Base-by-base conservation (phyloP, 2,329 filamentous ascomycete species). In the Calonectria leucothoes region DNA sequence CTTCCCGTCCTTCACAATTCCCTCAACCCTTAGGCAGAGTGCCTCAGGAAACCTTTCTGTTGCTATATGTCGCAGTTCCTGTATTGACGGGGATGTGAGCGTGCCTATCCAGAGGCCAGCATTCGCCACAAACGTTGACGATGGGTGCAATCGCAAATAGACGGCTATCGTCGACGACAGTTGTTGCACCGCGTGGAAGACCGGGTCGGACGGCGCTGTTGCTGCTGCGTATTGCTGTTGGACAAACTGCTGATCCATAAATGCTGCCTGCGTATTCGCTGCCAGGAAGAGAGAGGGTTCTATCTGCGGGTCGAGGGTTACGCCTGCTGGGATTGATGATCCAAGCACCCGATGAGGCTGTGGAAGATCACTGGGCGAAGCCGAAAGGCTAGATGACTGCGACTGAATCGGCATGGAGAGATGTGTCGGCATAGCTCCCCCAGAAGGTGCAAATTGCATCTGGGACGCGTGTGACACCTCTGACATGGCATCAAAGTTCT, bases 71-170 rank as follows among this genome's bases (percentile, higher is more conserved):
- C 90, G 88, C 48, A 96, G 82, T 78, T 94, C 92, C 11, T 87
- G 85, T 6, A 95, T 82, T 1, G 91, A 91, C 5, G 88, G 87
- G 1, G 87, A 84, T 12, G 85, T 85, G 61, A 96, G 83, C 17
- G 92, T 92, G 39, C 89, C 90, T 51, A 94, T 89, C 93, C 94
- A 96, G 48, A 93, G 85, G 78, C 86, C 88, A 77, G 82, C 82
- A 72, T 81, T 87, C 73, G 86, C 81, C 7, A 87, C 84, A 39
- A 93, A 86, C 15, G 87, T 88, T 4, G 93, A 94, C n/a, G 88
- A 87, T 0, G 91, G 89, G 76, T 94, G 90, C 6, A 94, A 87
- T n/a, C 93, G 91, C 76, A 96, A 89, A 83, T 92, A 95, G 15
- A 94, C 89, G 3, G 92, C 88, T 51, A 92, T 89, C 0, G 80